These are phyloP conservation scores for Trebouxia sp. DNA, from an alignment of 139 green algal genomes.

Conservation along the genomic window DNA sequence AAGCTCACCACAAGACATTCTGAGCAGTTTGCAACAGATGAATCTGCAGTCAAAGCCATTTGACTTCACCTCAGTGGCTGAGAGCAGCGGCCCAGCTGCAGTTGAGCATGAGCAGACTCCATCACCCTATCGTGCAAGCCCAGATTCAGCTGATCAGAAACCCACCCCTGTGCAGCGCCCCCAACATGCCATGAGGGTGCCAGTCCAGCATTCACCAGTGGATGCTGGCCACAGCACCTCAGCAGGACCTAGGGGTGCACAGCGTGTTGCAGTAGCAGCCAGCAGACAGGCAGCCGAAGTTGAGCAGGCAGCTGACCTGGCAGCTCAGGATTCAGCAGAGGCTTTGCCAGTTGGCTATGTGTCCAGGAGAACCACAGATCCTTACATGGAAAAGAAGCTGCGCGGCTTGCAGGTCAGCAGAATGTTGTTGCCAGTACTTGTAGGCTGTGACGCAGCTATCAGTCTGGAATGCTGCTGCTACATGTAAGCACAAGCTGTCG, in stretches of 20 bases:
- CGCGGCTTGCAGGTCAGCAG: constrained; percentile 25
- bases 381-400: constrained; percentile 36
- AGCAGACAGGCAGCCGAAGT: neutral
- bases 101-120: neutral
- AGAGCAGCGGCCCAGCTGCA: neutral
- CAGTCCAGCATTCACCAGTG: too few species aligned
- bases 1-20: neutral
- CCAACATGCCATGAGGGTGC: too few species aligned
- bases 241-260: neutral
- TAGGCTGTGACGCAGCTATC: too few species aligned
- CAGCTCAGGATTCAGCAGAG: neutral
- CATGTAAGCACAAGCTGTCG: too few species aligned
- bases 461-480: too few species aligned
- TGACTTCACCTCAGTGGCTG: neutral
- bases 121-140: neutral
- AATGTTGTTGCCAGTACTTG: too few species aligned
- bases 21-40: constrained; percentile 15
- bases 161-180: too few species aligned
- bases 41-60: constrained; percentile 11
- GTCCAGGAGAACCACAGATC: constrained; percentile 15
- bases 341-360: neutral
- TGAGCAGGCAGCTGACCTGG: neutral
- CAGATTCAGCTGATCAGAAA: neutral
- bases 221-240: too few species aligned
- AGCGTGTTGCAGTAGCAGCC: neutral